Evolutionary conservation across 2,329 filamentous ascomycete genomes (phyloP).

Genomic region (Cladosporium sp.): DNA sequence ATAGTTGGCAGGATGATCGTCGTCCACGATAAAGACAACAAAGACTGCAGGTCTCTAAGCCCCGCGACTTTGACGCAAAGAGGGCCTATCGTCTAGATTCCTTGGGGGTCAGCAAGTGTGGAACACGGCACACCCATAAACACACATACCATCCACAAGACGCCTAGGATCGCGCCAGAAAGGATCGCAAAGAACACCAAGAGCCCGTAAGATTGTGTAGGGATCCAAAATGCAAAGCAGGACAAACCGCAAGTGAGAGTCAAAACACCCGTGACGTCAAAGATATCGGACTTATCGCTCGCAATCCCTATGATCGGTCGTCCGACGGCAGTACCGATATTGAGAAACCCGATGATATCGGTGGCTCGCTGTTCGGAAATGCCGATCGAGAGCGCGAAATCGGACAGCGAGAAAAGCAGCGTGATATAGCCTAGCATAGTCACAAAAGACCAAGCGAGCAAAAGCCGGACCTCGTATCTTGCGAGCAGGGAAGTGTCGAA

Average conservation of each 20-base stretch:
- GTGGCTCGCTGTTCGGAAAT: slow-evolving; percentile 43
- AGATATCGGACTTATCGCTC: slow-evolving; percentile 47
- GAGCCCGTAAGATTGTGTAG: slow-evolving; percentile 44
- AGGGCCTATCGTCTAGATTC: slow-evolving; percentile 40
- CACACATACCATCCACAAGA: slow-evolving; percentile 48
- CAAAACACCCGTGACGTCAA: slow-evolving; percentile 43
- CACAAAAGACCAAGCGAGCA: slow-evolving; percentile 47
- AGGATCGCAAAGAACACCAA: slow-evolving; percentile 47
- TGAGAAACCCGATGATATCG: slow-evolving; percentile 45
- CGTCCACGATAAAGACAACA: slow-evolving; percentile 42
- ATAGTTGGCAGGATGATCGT: slow-evolving; percentile 30
- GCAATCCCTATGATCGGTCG: slow-evolving; percentile 48
- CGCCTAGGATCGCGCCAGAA: slow-evolving; percentile 47
- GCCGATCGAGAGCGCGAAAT: slow-evolving; percentile 48
- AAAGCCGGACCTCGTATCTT: slow-evolving; percentile 35
- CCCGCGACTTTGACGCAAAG: slow-evolving; percentile 45
- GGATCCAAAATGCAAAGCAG: slow-evolving; percentile 50
- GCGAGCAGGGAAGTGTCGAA: slow-evolving; percentile 40
- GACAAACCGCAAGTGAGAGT: slow-evolving; percentile 43
- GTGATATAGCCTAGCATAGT: slow-evolving; percentile 52
- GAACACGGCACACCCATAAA: neutral
- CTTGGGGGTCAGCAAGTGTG: neutral
- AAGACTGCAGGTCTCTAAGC: slow-evolving; percentile 41
- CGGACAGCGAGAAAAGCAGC: slow-evolving; percentile 48
- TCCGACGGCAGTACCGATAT: slow-evolving; percentile 50